A percentile compares a stretch with the other conserved stretches of the same genome.
Conservation (phyloP, 176 grass and related monocot species). For the Tuctoria greenei region DNA sequence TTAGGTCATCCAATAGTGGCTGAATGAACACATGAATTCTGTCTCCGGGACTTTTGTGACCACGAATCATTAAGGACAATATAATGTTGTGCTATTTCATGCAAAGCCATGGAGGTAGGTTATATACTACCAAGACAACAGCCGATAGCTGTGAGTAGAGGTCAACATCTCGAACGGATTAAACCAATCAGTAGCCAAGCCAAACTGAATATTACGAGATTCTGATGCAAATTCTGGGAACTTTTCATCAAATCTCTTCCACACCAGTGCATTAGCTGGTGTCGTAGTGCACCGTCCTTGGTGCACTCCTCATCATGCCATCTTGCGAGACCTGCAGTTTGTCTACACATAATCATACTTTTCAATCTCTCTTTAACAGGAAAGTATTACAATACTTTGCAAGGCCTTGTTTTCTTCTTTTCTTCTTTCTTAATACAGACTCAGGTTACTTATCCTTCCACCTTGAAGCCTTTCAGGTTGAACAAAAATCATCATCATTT, state of each 20-base stretch:
- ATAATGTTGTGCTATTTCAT: background rate
- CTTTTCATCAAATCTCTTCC: background rate
- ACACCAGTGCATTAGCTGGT: background rate
- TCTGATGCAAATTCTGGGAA: background rate
- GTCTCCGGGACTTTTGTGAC: background rate
- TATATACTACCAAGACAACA: background rate
- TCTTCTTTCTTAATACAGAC: too few species aligned
- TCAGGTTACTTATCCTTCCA: background rate
- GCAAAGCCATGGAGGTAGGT: slow-evolving; percentile 3
- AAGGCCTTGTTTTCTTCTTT: too few species aligned
- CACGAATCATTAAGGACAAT: background rate
- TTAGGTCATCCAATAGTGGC: background rate
- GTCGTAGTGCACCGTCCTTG: background rate
- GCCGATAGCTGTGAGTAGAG: background rate
- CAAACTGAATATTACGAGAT: background rate
- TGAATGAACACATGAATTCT: background rate
- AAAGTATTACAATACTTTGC: too few species aligned
- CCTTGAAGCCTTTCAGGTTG: background rate
- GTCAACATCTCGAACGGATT: background rate
- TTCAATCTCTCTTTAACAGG: too few species aligned
- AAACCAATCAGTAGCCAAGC: background rate
- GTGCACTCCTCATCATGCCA: background rate
- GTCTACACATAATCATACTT: background rate
- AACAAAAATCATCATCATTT: background rate
- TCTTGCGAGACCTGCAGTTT: background rate